These are phyloP conservation scores for Sambucus nigra DNA, from an alignment of 129 eudicot genomes.

Conservation along the genomic window DNA sequence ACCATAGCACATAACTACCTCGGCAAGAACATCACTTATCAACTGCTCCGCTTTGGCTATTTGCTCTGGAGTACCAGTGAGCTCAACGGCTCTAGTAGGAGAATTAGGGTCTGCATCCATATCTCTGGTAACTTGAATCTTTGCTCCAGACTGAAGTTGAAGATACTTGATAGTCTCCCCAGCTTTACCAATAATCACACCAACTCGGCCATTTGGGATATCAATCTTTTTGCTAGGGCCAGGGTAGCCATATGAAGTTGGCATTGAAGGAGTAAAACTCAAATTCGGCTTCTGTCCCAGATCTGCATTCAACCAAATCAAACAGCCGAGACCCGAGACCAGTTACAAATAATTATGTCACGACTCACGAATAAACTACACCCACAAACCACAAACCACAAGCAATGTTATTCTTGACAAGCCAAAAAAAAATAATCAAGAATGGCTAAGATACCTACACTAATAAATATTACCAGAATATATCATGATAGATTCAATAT, in stretches of 20 bases:
- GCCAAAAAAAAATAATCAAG: neutral
- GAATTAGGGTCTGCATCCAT: constrained; percentile 82
- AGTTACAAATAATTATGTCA: neutral
- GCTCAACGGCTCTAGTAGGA: constrained; percentile 60
- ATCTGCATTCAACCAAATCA: constrained; percentile 29
- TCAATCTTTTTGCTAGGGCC: constrained; percentile 69
- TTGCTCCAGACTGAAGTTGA: constrained; percentile 88
- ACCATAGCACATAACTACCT: constrained; percentile 35
- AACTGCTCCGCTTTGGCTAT: constrained; percentile 80
- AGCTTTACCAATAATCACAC: constrained; percentile 93
- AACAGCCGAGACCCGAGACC: neutral
- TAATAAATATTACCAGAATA: too few species aligned
- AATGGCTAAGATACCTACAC: neutral
- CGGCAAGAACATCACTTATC: constrained; percentile 64
- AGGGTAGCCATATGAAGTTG: constrained; percentile 50
- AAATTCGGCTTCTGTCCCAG: constrained; percentile 41
- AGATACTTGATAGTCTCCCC: constrained; percentile 94
- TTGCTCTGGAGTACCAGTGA: constrained; percentile 65
- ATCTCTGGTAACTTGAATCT: constrained; percentile 89
- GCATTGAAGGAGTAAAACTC: constrained; percentile 22
- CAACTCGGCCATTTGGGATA: constrained; percentile 92
- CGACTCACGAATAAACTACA: neutral
- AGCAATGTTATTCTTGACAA: too few species aligned
- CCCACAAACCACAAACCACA: neutral
- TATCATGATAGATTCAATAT: too few species aligned